These are phyloP conservation scores for Cryptosporidium tyzzeri DNA, from an alignment of 169 alveolate genomes.

Conservation along the genomic window DNA sequence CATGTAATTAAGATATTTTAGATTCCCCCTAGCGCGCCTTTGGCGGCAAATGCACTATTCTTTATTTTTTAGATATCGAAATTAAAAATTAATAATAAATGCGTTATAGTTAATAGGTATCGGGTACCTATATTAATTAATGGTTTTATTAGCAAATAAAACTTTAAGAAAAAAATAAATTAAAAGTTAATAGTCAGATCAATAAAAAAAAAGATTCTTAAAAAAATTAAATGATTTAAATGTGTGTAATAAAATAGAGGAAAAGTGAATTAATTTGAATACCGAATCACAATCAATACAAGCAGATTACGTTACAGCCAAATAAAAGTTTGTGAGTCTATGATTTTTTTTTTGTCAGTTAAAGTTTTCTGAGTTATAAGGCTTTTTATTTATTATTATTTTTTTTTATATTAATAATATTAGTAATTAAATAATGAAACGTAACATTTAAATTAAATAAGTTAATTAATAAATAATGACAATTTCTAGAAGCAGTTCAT, in stretches of 20 bases:
- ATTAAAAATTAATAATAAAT: background rate
- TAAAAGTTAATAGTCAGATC: background rate
- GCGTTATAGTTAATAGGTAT: background rate
- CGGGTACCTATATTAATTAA: background rate
- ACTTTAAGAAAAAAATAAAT: background rate
- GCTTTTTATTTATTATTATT: background rate
- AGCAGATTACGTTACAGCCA: background rate
- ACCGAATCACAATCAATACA: background rate
- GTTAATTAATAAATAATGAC: background rate
- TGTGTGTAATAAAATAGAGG: background rate
- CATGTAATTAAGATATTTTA: slow-evolving; percentile 28
- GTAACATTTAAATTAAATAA: background rate
- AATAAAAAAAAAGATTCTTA: too few species aligned
- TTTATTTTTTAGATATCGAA: slow-evolving; percentile 17
- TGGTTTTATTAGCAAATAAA: background rate
- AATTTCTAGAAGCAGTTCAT: background rate
- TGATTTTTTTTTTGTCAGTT: background rate
- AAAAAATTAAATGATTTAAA: too few species aligned
- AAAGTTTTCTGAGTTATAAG: background rate
- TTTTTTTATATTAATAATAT: background rate
- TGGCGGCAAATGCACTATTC: slow-evolving; percentile 2
- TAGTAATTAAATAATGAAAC: background rate
- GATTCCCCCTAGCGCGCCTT: slow-evolving; percentile 21
- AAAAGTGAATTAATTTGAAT: background rate
- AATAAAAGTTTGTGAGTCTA: background rate